phyloP scores from a whole-genome alignment of 768 basidiomycete species.

The Trametes cubensis region DNA sequence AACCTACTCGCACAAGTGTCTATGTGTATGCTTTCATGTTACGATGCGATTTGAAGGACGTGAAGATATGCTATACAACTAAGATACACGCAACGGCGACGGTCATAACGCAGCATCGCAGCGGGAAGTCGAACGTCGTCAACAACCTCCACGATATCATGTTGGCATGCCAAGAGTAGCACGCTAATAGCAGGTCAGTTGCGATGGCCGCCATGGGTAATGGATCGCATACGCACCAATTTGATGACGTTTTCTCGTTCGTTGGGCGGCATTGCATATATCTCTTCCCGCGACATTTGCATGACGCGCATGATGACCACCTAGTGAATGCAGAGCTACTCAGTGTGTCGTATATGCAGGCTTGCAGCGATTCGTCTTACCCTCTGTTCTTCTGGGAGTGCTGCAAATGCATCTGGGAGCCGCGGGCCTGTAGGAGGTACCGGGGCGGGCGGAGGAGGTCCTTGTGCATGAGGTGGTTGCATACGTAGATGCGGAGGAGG shows the following conservation, averaged over 20 bases:
- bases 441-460: constrained; percentile 10
- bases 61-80: too few relatives aligned
- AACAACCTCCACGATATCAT: not conserved
- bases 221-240: constrained; percentile 62
- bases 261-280: constrained; percentile 68
- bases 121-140: not conserved
- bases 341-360: constrained; percentile 2
- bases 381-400: constrained; percentile 72
- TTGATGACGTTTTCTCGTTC: constrained; percentile 82
- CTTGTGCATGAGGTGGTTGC: constrained; percentile 15
- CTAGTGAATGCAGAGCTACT: constrained; percentile 35
- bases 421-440: constrained; percentile 27
- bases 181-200: constrained; percentile 15
- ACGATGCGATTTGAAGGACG: too few relatives aligned
- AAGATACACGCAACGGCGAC: not conserved
- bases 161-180: constrained; percentile 25
- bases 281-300: constrained; percentile 83
- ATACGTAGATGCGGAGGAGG: constrained; percentile 16
- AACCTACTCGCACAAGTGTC: too few relatives aligned
- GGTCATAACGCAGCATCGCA: not conserved
- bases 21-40: too few relatives aligned
- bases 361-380: constrained; percentile 35
- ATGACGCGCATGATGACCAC: constrained; percentile 79
- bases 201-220: not conserved
- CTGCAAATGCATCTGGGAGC: constrained; percentile 47